Evolutionary conservation across 75 land plant species (phyloP).

Genomic region (Sequoia sempervirens): DNA sequence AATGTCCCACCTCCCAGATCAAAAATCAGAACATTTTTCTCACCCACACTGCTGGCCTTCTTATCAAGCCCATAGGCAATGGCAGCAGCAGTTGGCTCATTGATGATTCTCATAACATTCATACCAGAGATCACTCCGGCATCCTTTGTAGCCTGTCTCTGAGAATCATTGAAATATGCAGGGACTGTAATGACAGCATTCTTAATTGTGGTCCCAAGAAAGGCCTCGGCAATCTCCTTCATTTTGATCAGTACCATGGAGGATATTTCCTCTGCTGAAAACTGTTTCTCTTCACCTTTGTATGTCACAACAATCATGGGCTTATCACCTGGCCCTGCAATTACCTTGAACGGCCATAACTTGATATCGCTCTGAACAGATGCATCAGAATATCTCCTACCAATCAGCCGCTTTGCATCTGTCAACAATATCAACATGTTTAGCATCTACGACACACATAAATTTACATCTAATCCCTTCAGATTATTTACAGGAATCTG

Average conservation of each 20-base stretch:
- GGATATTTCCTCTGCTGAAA: conserved; percentile 29
- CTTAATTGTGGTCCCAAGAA: conserved; percentile 22
- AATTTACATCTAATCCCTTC: not conserved
- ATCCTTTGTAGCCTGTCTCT: conserved; percentile 17
- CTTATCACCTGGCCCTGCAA: conserved; percentile 30
- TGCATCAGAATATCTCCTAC: conserved; percentile 27
- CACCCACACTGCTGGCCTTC: conserved; percentile 52
- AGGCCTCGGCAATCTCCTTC: conserved; percentile 41
- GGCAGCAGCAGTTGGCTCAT: conserved; percentile 73
- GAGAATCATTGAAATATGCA: conserved; percentile 7
- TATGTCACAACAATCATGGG: conserved; percentile 29
- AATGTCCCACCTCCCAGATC: conserved; percentile 74
- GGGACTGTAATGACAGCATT: conserved; percentile 24
- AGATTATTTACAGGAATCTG: too few species aligned
- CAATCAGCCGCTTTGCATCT: conserved; percentile 39
- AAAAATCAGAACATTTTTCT: conserved; percentile 70
- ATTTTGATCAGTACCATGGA: conserved; percentile 33
- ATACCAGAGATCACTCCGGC: conserved; percentile 14
- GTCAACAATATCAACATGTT: not conserved
- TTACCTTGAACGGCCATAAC: conserved; percentile 41
- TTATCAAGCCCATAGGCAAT: conserved; percentile 68
- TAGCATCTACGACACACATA: too few species aligned
- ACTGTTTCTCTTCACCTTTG: conserved; percentile 31
- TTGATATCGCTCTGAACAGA: conserved; percentile 23
- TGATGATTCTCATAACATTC: conserved; percentile 26